Percentiles rank a stretch among this genome's conserved stretches.
Evolutionary conservation across 441 rosid species (phyloP).

Genomic region (Aleurites moluccanus): DNA sequence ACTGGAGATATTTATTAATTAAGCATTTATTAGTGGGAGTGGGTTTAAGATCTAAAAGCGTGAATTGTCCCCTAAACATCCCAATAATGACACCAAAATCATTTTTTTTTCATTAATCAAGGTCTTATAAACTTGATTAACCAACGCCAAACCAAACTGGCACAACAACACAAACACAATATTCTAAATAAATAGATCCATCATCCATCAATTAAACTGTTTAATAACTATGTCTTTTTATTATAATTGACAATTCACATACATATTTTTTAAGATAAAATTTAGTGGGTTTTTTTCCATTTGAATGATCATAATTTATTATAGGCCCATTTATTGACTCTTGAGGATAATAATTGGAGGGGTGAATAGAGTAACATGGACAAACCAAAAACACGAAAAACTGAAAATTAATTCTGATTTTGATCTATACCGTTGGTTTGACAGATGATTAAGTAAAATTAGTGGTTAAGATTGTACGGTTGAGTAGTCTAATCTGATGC

Average conservation of each 20-base stretch:
- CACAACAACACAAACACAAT: constrained; percentile 16
- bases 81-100: constrained; percentile 6
- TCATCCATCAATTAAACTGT: background rate
- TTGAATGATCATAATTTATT: background rate
- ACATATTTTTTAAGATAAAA: background rate
- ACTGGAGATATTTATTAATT: background rate
- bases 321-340: constrained; percentile 14
- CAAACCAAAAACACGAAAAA: background rate
- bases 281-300: background rate
- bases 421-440: background rate
- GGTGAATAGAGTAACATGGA: constrained; percentile 7
- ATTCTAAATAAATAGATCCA: constrained; percentile 21
- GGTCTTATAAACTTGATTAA: background rate
- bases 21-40: constrained; percentile 14
- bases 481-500: constrained; percentile 26
- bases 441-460: background rate
- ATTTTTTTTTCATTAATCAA: constrained; percentile 9
- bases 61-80: constrained; percentile 18
- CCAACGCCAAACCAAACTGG: too few relatives aligned
- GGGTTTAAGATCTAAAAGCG: constrained; percentile 23
- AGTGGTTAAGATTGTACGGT: constrained; percentile 4
- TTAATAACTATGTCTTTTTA: too few relatives aligned
- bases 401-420: background rate
- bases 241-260: constrained; percentile 18
- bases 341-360: constrained; percentile 9